Evolutionary conservation across 768 basidiomycete genomes (phyloP).

Genomic region (Phlebiopsis gigantea): DNA sequence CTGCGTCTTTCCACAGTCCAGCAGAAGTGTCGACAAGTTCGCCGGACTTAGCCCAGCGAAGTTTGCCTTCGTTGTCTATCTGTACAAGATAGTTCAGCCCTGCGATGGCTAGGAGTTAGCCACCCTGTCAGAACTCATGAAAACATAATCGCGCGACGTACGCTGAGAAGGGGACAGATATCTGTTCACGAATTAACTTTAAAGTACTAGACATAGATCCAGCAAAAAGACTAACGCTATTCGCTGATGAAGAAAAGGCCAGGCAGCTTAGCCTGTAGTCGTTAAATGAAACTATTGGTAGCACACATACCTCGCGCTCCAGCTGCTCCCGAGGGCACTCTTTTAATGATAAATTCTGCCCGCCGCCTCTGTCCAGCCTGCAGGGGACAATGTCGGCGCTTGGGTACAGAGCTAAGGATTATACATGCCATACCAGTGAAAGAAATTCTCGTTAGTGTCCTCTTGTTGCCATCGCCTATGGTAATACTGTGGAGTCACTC

Average conservation of each 20-base stretch:
- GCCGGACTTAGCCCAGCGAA: constrained; percentile 54
- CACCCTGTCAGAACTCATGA: too few species aligned
- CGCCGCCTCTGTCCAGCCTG: constrained; percentile 61
- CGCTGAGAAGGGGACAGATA: constrained; percentile 18
- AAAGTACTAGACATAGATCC: not conserved
- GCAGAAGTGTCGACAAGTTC: constrained; percentile 57
- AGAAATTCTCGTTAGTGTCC: constrained; percentile 64
- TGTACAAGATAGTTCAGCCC: constrained; percentile 62
- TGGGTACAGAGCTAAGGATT: too few species aligned
- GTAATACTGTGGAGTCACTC: constrained; percentile 41
- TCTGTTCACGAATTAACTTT: not conserved
- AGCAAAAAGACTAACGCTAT: constrained; percentile 32
- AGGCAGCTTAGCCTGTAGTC: too few species aligned
- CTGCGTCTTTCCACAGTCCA: constrained; percentile 58
- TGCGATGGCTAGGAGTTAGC: too few species aligned
- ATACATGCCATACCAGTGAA: constrained; percentile 55
- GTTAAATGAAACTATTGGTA: too few species aligned
- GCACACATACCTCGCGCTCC: constrained; percentile 45
- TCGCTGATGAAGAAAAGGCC: constrained; percentile 34
- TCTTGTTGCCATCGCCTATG: constrained; percentile 52
- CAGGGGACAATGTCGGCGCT: too few species aligned
- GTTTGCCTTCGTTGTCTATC: constrained; percentile 46
- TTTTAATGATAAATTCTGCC: constrained; percentile 48
- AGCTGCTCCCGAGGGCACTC: constrained; percentile 56
- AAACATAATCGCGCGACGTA: constrained; percentile 43